phyloP scores from a whole-genome alignment of 208 protist genomes.

The Crithidia fasciculata region DNA sequence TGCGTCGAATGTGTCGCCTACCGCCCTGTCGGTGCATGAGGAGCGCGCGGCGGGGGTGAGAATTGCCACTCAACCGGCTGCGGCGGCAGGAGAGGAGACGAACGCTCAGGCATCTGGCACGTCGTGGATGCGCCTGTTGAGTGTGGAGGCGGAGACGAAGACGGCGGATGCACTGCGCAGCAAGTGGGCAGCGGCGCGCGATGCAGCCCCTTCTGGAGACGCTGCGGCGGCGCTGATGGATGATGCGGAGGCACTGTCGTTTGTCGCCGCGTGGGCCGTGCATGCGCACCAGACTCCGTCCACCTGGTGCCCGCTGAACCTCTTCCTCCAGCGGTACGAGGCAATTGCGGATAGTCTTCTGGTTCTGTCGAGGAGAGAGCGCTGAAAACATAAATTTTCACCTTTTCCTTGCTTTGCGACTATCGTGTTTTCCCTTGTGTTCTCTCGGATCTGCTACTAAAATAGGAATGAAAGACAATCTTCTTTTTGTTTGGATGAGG shows the following conservation, averaged over 20 bases:
- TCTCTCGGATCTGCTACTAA: too few species aligned
- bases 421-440: too few species aligned
- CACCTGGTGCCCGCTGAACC: constrained; percentile 19
- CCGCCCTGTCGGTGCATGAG: constrained; percentile 6
- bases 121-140: background rate
- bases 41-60: background rate
- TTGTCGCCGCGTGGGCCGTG: constrained; percentile 6
- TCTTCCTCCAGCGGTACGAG: constrained; percentile 52
- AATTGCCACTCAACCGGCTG: background rate
- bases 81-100: background rate
- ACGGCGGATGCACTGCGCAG: background rate
- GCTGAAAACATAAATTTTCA: background rate
- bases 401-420: too few species aligned
- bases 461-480: background rate
- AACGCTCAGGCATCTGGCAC: too few species aligned
- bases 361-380: background rate
- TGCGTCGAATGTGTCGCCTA: background rate
- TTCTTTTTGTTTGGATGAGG: background rate
- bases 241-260: background rate
- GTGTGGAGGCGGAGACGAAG: background rate
- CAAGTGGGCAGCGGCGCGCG: background rate
- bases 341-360: constrained; percentile 35
- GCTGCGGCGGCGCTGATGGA: background rate
- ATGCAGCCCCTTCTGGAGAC: background rate
- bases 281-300: constrained; percentile 15